phyloP scores from a whole-genome alignment of 768 basidiomycete genomes.

The Rhizopogon rudus region DNA sequence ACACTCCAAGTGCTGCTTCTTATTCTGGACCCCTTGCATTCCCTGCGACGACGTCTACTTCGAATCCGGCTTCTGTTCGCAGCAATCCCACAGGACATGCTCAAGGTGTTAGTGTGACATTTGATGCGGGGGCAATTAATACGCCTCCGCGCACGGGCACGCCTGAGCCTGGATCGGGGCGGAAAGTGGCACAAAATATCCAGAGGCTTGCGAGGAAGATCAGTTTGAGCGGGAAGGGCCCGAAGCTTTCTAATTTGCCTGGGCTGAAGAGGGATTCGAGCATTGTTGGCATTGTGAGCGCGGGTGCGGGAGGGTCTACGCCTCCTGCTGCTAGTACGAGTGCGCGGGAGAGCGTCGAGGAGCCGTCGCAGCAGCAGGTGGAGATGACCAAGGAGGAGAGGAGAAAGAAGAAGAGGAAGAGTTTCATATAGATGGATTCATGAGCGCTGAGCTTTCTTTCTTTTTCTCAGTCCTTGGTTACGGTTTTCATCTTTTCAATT shows the following conservation, averaged over 20 bases:
- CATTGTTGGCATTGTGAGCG: background rate
- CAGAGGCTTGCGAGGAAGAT: constrained; percentile 73
- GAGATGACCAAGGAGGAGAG: constrained; percentile 38
- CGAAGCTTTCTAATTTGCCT: constrained; percentile 22
- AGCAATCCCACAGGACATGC: constrained; percentile 17
- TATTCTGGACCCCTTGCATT: constrained; percentile 33
- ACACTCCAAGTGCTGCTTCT: constrained; percentile 6
- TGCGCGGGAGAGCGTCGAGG: constrained; percentile 30
- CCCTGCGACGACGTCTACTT: constrained; percentile 31
- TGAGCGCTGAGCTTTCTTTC: background rate
- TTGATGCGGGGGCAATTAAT: constrained; percentile 46
- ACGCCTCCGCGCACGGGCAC: constrained; percentile 68
- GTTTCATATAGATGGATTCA: constrained; percentile 38
- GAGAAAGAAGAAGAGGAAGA: constrained; percentile 61
- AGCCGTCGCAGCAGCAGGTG: constrained; percentile 22
- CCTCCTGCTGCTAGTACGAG: background rate
- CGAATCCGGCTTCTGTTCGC: constrained; percentile 21
- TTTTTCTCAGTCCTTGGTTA: constrained; percentile 5
- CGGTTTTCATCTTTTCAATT: background rate
- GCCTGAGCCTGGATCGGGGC: constrained; percentile 68
- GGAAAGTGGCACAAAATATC: constrained; percentile 83
- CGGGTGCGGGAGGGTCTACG: background rate
- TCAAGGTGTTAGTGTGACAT: constrained; percentile 53
- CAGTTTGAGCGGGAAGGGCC: constrained; percentile 37
- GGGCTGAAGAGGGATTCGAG: constrained; percentile 24